phyloP scores from a whole-genome alignment of 106 monocot species.

The Dendrobium huoshanense region DNA sequence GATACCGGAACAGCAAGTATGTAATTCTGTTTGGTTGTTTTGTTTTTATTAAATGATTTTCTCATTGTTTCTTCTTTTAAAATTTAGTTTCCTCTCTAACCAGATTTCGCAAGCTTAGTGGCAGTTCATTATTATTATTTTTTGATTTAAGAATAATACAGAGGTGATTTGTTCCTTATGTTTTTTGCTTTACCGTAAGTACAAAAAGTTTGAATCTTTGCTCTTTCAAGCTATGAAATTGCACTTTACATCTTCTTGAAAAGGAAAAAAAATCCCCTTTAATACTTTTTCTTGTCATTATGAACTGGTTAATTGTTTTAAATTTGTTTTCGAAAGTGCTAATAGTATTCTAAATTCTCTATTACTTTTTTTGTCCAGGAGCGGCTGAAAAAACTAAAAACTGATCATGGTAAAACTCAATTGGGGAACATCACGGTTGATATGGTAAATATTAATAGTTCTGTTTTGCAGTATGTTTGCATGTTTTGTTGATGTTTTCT shows the following conservation, averaged over 20 bases:
- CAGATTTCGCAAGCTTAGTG: background rate
- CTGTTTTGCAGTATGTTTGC: background rate
- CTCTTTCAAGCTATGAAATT: background rate
- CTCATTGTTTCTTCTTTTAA: background rate
- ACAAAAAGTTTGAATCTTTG: background rate
- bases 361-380: slow-evolving; percentile 42
- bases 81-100: background rate
- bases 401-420: slow-evolving; percentile 84
- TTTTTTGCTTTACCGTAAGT: background rate
- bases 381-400: slow-evolving; percentile 84
- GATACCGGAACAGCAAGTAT: slow-evolving; percentile 94
- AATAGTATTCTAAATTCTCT: background rate
- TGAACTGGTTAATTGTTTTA: background rate
- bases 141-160: background rate
- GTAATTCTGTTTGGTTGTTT: background rate
- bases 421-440: slow-evolving; percentile 92
- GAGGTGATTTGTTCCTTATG: background rate
- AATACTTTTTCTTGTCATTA: background rate
- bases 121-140: background rate
- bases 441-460: slow-evolving; percentile 42
- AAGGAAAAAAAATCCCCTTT: background rate
- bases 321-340: background rate
- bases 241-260: background rate
- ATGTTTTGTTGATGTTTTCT: background rate
- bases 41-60: background rate